A percentile compares a stretch with the other conserved stretches of the same genome.
Conservation (phyloP, 352 stramenopile genomes). For the Pythium aphanidermatum region DNA sequence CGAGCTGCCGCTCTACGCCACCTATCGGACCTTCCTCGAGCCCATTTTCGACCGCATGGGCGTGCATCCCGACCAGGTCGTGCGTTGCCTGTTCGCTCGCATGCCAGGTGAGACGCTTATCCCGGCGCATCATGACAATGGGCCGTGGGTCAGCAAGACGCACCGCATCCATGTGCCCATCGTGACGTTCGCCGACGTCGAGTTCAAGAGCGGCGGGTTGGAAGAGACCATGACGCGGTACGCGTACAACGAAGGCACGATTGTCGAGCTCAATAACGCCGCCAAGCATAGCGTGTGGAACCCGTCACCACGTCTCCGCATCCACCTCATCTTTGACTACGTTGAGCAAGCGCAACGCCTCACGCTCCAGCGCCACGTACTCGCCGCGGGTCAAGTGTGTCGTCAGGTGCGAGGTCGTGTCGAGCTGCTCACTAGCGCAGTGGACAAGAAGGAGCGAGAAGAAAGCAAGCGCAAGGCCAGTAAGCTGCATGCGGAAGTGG, state of each 20-base stretch:
- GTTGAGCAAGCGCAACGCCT: slow-evolving; percentile 50
- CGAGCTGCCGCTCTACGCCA: slow-evolving; percentile 86
- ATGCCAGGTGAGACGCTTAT: slow-evolving; percentile 92
- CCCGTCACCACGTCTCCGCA: slow-evolving; percentile 63
- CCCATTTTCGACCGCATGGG: slow-evolving; percentile 75
- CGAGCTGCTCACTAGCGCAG: slow-evolving; percentile 27
- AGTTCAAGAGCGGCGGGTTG: slow-evolving; percentile 61
- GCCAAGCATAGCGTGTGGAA: slow-evolving; percentile 93
- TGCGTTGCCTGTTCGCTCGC: slow-evolving; percentile 90
- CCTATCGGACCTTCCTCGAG: slow-evolving; percentile 32
- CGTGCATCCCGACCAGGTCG: slow-evolving; percentile 46
- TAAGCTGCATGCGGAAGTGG: slow-evolving; percentile 24
- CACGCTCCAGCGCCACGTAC: slow-evolving; percentile 19
- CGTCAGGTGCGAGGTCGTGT: slow-evolving; percentile 49
- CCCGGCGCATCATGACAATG: slow-evolving; percentile 94
- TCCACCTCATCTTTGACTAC: slow-evolving; percentile 98
- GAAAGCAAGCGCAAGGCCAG: slow-evolving; percentile 20
- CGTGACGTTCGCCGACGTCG: slow-evolving; percentile 64
- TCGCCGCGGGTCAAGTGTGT: slow-evolving; percentile 34
- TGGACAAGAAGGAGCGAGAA: slow-evolving; percentile 21
- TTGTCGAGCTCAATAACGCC: slow-evolving; percentile 97
- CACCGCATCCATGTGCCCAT: slow-evolving; percentile 94
- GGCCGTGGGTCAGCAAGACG: slow-evolving; percentile 89
- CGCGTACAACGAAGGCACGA: slow-evolving; percentile 86
- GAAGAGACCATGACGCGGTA: slow-evolving; percentile 49